Conservation (phyloP, 2,329 filamentous ascomycete species). For the Pezicula neosporulosa region DNA sequence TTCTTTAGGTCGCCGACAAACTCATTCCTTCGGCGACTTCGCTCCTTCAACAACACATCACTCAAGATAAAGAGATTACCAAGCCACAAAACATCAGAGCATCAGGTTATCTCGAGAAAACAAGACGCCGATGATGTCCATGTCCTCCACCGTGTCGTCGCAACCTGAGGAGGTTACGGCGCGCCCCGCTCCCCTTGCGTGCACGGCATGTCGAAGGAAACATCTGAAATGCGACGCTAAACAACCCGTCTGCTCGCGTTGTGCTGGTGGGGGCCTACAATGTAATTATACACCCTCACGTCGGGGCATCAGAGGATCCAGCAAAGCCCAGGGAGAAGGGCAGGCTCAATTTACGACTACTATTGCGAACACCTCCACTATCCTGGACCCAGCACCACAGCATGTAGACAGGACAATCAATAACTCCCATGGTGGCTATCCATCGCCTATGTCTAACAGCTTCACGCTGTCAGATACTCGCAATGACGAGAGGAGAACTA, state of each 20-base stretch:
- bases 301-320: conserved; percentile 67
- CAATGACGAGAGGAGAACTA: background rate
- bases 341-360: conserved; percentile 7
- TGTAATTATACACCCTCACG: conserved; percentile 73
- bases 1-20: no score
- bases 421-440: background rate
- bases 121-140: background rate
- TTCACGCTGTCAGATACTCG: conserved; percentile 20
- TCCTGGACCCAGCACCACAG: conserved; percentile 21
- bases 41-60: no score
- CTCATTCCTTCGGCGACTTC: no score
- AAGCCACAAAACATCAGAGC: no score
- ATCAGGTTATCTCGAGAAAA: no score
- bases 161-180: background rate
- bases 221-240: conserved; percentile 73
- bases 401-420: background rate
- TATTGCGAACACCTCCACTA: conserved; percentile 50
- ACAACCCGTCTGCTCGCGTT: conserved; percentile 64
- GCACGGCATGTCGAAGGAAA: conserved; percentile 31
- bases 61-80: no score
- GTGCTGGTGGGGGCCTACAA: conserved; percentile 51
- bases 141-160: background rate
- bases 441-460: background rate
- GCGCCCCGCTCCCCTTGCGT: conserved; percentile 8
- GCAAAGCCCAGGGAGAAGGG: conserved; percentile 39